phyloP scores from a whole-genome alignment of 2,329 filamentous ascomycete species.

The Madurella mycetomatis region DNA sequence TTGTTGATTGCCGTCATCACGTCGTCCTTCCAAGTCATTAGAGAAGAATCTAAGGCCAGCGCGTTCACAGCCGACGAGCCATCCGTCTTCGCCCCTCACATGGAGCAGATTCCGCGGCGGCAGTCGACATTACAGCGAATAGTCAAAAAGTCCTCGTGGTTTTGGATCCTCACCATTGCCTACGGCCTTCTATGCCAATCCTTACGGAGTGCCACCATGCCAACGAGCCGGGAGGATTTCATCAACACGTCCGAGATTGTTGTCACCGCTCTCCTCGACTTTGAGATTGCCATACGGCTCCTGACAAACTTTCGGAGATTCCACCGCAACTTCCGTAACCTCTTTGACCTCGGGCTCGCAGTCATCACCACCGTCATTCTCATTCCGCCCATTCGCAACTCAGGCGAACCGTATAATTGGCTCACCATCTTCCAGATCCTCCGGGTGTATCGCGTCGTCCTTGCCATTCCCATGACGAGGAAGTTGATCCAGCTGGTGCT shows the following conservation, averaged over 20 bases:
- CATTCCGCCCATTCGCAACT: conserved; percentile 71
- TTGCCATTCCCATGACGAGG: conserved; percentile 82
- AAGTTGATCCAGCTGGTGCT: conserved; percentile 84
- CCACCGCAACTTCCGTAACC: conserved; percentile 66
- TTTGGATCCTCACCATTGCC: conserved; percentile 79
- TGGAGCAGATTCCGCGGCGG: conserved; percentile 40
- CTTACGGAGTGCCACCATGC: conserved; percentile 73
- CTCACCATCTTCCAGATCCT: conserved; percentile 90
- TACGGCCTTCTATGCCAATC: conserved; percentile 77
- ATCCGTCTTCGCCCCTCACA: conserved; percentile 29
- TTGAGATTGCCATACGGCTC: conserved; percentile 81
- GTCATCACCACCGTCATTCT: conserved; percentile 81
- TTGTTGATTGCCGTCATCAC: conserved; percentile 95
- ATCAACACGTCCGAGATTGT: conserved; percentile 69
- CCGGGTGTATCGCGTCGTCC: conserved; percentile 83
- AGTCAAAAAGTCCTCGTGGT: conserved; percentile 67
- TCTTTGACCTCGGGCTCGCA: conserved; percentile 75
- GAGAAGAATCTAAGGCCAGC: conserved; percentile 90
- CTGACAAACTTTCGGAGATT: conserved; percentile 76
- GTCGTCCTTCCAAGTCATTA: conserved; percentile 95
- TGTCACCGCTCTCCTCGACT: conserved; percentile 71
- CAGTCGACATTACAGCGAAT: conserved; percentile 58
- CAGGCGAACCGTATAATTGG: conserved; percentile 74
- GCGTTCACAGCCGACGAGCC: conserved; percentile 75
- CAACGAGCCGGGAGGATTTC: conserved; percentile 52